Base-by-base conservation (phyloP, 2,329 filamentous ascomycete genomes). In the Pseudogymnoascus sp. region DNA sequence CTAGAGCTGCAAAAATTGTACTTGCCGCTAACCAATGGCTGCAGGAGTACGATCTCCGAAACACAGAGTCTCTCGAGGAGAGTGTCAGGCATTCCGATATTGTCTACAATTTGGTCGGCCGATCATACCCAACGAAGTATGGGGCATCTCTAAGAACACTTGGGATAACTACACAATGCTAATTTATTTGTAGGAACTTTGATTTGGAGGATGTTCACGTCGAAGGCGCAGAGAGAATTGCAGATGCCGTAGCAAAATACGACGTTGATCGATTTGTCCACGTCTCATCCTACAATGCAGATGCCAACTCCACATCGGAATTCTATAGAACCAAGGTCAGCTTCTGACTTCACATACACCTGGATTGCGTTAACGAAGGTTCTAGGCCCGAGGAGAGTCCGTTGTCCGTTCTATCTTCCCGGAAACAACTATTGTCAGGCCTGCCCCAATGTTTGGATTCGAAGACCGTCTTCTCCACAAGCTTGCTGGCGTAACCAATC, bases 201-300 rank as follows among this genome's bases (percentile, higher is more conserved):
- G 85, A 88, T 61, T 81, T 96, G 64, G 88, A 90, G 69, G 93
- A 97, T 73, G 91, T 97, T 41, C 91, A 99, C 71, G 85, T 97
- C 38, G 91, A 96, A 74, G 91, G 93, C 64, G 88, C 89, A 15
- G 89, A 95, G 78, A 88, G 94, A 68, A 99, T 99, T 70, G 90
- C 85, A 58, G 91, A 96, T 73, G 91, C 94, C 60, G 91, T 91
- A 60, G 94, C 93, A 70, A 99, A 99, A 77, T 99, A 99, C 77
- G 93, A 99, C 71, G 86, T 97, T 67, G 94, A 99, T 77, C 87
- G 94, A 66, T 99, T 90, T 76, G 91, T 99, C 66, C 94, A 99
- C 70, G 87, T 99, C 68, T 99, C 94, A 8, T 96, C 92, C 33
- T 92, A 95, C 82, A 97, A 93, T 71, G 93, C 91, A 62, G 80